A percentile compares a stretch with the other conserved stretches of the same genome.
Conservation (phyloP, 768 basidiomycete species). For the Saitozyma podzolica region DNA sequence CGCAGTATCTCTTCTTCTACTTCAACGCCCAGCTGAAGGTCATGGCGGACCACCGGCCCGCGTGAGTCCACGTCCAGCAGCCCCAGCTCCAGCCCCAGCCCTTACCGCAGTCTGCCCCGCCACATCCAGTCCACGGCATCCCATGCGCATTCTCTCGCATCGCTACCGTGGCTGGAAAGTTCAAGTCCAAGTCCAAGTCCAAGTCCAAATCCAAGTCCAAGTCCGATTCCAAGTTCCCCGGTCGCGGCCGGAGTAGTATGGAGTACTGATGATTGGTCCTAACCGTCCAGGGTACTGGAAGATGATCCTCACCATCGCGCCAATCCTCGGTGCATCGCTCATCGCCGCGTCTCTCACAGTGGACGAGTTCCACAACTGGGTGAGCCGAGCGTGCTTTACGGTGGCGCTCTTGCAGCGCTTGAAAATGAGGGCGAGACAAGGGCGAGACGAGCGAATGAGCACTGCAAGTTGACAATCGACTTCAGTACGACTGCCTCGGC, state of each 20-base stretch:
- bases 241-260: too few relatives aligned
- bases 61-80: constrained; percentile 28
- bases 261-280: too few relatives aligned
- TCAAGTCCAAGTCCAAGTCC: too few relatives aligned
- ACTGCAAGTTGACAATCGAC: too few relatives aligned
- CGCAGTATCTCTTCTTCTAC: constrained; percentile 33
- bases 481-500: constrained; percentile 61
- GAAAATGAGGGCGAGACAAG: too few relatives aligned
- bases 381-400: constrained; percentile 1
- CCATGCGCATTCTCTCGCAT: not conserved
- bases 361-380: constrained; percentile 61
- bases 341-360: constrained; percentile 63
- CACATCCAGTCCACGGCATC: not conserved
- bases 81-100: not conserved
- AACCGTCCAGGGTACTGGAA: constrained; percentile 60
- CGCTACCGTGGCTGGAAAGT: too few relatives aligned
- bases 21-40: constrained; percentile 56
- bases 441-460: too few relatives aligned
- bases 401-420: too few relatives aligned
- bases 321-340: constrained; percentile 61
- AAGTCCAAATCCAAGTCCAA: too few relatives aligned
- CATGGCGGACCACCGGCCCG: constrained; percentile 63
- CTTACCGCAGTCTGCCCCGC: not conserved
- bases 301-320: constrained; percentile 62
- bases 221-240: too few relatives aligned